Conservation (phyloP, 441 rosid species). For the Manihot esculenta region DNA sequence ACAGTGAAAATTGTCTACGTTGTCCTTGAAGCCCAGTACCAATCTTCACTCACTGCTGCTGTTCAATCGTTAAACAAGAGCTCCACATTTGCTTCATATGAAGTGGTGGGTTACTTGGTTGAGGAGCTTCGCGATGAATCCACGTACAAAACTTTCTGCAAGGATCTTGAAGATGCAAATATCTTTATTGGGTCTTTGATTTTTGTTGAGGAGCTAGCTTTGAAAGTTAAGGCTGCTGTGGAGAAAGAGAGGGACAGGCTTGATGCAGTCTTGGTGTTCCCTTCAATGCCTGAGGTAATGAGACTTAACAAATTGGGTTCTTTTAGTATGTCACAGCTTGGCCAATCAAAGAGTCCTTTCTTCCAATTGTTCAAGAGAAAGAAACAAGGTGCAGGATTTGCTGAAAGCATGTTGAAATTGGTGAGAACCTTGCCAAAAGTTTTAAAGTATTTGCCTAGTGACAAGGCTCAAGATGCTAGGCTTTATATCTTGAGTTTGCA, state of each 20-base stretch:
- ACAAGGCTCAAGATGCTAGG: constrained; percentile 96
- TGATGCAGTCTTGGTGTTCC: constrained; percentile 95
- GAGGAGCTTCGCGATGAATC: constrained; percentile 76
- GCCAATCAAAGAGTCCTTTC: constrained; percentile 95
- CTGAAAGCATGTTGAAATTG: constrained; percentile 93
- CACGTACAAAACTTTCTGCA: constrained; percentile 70
- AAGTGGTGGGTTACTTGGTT: constrained; percentile 91
- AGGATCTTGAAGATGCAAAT: constrained; percentile 87
- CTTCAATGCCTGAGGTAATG: constrained; percentile 99
- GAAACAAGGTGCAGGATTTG: constrained; percentile 96
- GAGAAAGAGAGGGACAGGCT: constrained; percentile 95
- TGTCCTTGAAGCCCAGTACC: constrained; percentile 98
- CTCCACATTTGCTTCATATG: constrained; percentile 58
- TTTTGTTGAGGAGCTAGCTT: constrained; percentile 90
- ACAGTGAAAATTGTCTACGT: constrained; percentile 86
- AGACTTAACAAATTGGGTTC: constrained; percentile 95
- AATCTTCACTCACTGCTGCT: constrained; percentile 73
- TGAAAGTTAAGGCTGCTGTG: constrained; percentile 84
- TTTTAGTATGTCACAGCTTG: constrained; percentile 95
- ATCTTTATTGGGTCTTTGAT: constrained; percentile 93
- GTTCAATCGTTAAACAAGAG: constrained; percentile 68
- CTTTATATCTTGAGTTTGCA: constrained; percentile 91
- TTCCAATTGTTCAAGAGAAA: constrained; percentile 92
- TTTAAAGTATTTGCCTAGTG: constrained; percentile 89
- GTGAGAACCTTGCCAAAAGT: constrained; percentile 95